Percentiles rank a stretch among this genome's conserved stretches.
Conservation (phyloP, 495 filamentous ascomycete genomes). For the Aspergillus mulundensis region DNA sequence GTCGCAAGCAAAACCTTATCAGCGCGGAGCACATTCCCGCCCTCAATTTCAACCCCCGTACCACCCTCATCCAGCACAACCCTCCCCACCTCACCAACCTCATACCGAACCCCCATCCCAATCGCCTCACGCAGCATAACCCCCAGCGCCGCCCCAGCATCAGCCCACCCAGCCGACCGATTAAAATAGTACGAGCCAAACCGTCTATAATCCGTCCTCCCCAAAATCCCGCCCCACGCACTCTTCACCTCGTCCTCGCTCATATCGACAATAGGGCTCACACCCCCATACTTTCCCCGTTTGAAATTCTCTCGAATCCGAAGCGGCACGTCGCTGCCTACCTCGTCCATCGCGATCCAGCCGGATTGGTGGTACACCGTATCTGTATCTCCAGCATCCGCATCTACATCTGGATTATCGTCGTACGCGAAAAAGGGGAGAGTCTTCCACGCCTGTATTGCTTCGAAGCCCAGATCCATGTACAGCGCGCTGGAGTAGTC, state of each 20-base stretch:
- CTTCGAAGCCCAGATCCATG: conserved; percentile 28
- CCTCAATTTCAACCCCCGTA: conserved; percentile 24
- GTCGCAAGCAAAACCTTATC: conserved; percentile 50
- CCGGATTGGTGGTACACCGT: conserved; percentile 27
- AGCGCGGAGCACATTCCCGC: conserved; percentile 35
- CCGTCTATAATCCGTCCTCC: conserved; percentile 20
- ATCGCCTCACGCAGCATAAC: conserved; percentile 31
- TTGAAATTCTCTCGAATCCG: conserved; percentile 33
- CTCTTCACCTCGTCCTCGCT: conserved; percentile 25
- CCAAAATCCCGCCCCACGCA: conserved; percentile 29
- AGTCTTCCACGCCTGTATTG: conserved; percentile 26
- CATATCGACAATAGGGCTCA: conserved; percentile 22
- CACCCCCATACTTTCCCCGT: conserved; percentile 14
- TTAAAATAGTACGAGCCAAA: conserved; percentile 36
- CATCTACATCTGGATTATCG: background rate
- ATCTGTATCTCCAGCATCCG: conserved; percentile 3
- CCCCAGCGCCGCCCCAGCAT: conserved; percentile 31
- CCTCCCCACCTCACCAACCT: conserved; percentile 25
- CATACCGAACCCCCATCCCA: conserved; percentile 31
- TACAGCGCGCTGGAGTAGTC: conserved; percentile 34
- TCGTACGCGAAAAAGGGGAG: conserved; percentile 17
- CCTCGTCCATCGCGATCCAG: conserved; percentile 35
- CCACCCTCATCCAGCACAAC: conserved; percentile 17
- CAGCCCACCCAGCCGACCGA: conserved; percentile 36
- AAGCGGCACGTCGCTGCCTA: conserved; percentile 11